These are phyloP conservation scores for Fusarium sp. DNA, from an alignment of 2,329 filamentous ascomycete species.

Conservation along the genomic window DNA sequence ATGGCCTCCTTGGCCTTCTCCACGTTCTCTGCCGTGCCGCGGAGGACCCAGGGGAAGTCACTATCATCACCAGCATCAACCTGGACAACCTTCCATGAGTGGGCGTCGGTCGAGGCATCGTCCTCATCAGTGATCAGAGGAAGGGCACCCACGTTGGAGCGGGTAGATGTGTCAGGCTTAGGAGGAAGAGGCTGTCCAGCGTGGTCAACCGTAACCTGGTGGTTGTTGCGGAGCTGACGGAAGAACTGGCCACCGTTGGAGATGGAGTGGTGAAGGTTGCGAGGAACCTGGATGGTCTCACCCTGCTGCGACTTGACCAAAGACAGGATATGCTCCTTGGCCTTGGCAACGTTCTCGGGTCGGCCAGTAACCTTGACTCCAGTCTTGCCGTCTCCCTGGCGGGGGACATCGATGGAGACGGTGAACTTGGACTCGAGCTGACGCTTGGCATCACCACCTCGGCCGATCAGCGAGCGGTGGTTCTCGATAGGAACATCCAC, in stretches of 20 bases:
- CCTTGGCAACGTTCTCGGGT: constrained; percentile 82
- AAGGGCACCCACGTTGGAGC: constrained; percentile 72
- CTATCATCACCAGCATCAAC: constrained; percentile 70
- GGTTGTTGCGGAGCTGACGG: constrained; percentile 86
- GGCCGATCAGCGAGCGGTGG: constrained; percentile 91
- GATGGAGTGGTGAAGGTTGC: constrained; percentile 84
- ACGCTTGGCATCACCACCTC: constrained; percentile 88
- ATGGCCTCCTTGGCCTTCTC: constrained; percentile 84
- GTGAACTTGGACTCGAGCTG: constrained; percentile 88
- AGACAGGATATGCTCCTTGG: constrained; percentile 84
- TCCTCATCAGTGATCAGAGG: constrained; percentile 95
- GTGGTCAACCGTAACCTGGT: constrained; percentile 92
- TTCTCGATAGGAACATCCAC: constrained; percentile 90
- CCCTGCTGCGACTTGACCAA: constrained; percentile 89
- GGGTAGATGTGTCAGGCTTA: constrained; percentile 69
- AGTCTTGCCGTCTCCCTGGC: constrained; percentile 85
- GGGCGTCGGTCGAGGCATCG: constrained; percentile 70
- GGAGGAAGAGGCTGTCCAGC: constrained; percentile 81
- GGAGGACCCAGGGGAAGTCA: constrained; percentile 90
- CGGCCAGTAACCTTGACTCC: constrained; percentile 88
- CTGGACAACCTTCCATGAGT: constrained; percentile 88
- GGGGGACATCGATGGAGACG: constrained; percentile 89
- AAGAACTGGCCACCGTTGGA: constrained; percentile 94
- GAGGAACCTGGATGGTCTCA: constrained; percentile 87
- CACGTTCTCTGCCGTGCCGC: constrained; percentile 81